Percentiles rank a stretch among this genome's conserved stretches.
Evolutionary conservation across 2,329 filamentous ascomycete genomes (phyloP).

Genomic region (Emmonsiellopsis sp.): DNA sequence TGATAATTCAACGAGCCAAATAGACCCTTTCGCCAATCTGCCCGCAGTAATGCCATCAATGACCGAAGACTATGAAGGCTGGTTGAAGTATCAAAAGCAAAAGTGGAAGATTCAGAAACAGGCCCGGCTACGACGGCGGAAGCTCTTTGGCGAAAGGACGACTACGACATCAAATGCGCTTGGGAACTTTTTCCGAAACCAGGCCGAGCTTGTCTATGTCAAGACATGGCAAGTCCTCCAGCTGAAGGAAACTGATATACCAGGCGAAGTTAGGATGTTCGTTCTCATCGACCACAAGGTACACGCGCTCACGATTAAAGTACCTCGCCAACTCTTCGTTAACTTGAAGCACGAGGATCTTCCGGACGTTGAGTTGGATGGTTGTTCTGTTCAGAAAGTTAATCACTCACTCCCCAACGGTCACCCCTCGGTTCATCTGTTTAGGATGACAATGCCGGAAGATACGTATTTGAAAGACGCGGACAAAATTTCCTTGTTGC

Average conservation of each 20-base stretch:
- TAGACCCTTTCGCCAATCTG: conserved; percentile 72
- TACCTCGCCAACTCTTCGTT: conserved; percentile 80
- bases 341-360: conserved; percentile 83
- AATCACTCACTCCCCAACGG: conserved; percentile 91
- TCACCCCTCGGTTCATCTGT: conserved; percentile 85
- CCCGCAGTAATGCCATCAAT: conserved; percentile 78
- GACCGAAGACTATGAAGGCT: conserved; percentile 76
- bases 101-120: conserved; percentile 99
- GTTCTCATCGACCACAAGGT: conserved; percentile 91
- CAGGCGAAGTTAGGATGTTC: conserved; percentile 79
- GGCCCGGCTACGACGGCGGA: conserved; percentile 71
- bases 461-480: conserved; percentile 77
- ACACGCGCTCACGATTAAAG: conserved; percentile 77
- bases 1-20: conserved; percentile 52
- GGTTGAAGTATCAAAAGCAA: conserved; percentile 89
- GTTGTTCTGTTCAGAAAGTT: conserved; percentile 85
- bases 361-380: conserved; percentile 77
- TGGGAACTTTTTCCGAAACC: conserved; percentile 74
- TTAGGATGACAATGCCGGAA: conserved; percentile 86
- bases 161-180: conserved; percentile 51
- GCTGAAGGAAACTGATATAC: conserved; percentile 69
- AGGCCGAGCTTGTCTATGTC: conserved; percentile 81
- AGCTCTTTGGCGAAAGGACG: conserved; percentile 83
- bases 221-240: conserved; percentile 94
- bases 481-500: conserved; percentile 71